These are phyloP conservation scores for Rhododendron kiyosumense DNA, from an alignment of 148 eudicot species.

Conservation along the genomic window DNA sequence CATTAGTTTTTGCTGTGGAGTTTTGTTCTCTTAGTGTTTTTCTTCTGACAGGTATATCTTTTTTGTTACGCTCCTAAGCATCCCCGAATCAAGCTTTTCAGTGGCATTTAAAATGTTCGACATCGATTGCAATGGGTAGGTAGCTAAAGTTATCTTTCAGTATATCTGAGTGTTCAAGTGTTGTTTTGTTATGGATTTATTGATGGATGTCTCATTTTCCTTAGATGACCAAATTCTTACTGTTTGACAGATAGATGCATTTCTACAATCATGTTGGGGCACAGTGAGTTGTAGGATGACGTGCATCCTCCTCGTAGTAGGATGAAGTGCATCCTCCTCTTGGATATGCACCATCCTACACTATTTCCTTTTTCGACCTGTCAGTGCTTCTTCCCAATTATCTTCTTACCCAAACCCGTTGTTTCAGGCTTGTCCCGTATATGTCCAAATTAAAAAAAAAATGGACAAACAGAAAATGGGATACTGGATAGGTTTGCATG, in stretches of 20 bases:
- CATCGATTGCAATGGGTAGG: constrained; percentile 51
- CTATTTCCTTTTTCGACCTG: not conserved
- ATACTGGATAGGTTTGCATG: not conserved
- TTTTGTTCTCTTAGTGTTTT: not conserved
- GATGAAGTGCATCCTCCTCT: not conserved
- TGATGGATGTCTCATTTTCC: not conserved
- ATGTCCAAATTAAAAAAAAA: not conserved
- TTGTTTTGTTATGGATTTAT: not conserved
- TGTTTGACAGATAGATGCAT: not conserved
- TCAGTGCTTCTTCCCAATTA: not conserved
- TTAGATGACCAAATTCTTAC: not conserved
- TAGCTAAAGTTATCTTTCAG: constrained; percentile 11
- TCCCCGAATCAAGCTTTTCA: constrained; percentile 65
- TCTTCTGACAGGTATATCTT: constrained; percentile 54
- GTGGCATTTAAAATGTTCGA: constrained; percentile 76
- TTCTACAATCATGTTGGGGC: not conserved
- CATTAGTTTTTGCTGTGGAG: not conserved
- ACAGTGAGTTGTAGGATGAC: not conserved
- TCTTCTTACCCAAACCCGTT: not conserved
- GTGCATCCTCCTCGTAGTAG: not conserved
- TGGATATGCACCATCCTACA: not conserved
- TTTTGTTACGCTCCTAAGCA: constrained; percentile 65
- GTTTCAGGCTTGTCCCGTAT: not conserved
- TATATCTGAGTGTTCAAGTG: not conserved
- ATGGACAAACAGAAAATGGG: not conserved